phyloP scores from a whole-genome alignment of 495 filamentous ascomycete species.

The Cercophora scortea region DNA sequence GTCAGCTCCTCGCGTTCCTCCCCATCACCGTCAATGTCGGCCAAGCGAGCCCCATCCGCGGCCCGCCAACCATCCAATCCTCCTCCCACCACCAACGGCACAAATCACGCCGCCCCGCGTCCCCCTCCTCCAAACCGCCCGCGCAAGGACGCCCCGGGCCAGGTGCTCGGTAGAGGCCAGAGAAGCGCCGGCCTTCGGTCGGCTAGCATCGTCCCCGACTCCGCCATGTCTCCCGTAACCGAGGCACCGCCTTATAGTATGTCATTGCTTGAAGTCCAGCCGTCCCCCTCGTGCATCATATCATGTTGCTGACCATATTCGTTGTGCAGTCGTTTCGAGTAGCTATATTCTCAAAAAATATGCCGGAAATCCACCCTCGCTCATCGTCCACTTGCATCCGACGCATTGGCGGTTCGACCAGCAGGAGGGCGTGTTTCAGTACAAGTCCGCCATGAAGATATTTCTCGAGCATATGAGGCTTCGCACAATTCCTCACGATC shows the following conservation, averaged over 20 bases:
- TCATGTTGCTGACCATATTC: background rate
- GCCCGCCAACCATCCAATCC: slow-evolving; percentile 30
- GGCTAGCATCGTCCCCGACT: slow-evolving; percentile 36
- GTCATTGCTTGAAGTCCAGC: background rate
- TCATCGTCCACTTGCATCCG: slow-evolving; percentile 78
- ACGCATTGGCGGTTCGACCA: slow-evolving; percentile 89
- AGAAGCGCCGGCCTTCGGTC: slow-evolving; percentile 36
- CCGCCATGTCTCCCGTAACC: slow-evolving; percentile 16
- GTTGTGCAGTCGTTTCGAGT: slow-evolving; percentile 52
- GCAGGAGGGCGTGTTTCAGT: slow-evolving; percentile 84
- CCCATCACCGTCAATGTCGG: slow-evolving; percentile 57
- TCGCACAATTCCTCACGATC: slow-evolving; percentile 44
- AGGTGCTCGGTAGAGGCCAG: slow-evolving; percentile 30
- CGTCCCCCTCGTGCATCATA: background rate
- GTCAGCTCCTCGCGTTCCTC: slow-evolving; percentile 55
- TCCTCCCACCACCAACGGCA: slow-evolving; percentile 26
- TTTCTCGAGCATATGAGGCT: slow-evolving; percentile 62
- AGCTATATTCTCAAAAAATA: slow-evolving; percentile 79
- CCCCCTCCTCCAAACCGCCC: slow-evolving; percentile 42
- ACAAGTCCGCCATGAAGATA: slow-evolving; percentile 82
- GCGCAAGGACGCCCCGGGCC: slow-evolving; percentile 38
- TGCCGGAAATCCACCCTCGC: slow-evolving; percentile 63
- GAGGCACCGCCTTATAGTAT: slow-evolving; percentile 43
- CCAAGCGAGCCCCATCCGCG: slow-evolving; percentile 49
- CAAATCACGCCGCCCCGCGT: slow-evolving; percentile 33